phyloP scores from a whole-genome alignment of 768 basidiomycete genomes.

The Trametes sanguinea region DNA sequence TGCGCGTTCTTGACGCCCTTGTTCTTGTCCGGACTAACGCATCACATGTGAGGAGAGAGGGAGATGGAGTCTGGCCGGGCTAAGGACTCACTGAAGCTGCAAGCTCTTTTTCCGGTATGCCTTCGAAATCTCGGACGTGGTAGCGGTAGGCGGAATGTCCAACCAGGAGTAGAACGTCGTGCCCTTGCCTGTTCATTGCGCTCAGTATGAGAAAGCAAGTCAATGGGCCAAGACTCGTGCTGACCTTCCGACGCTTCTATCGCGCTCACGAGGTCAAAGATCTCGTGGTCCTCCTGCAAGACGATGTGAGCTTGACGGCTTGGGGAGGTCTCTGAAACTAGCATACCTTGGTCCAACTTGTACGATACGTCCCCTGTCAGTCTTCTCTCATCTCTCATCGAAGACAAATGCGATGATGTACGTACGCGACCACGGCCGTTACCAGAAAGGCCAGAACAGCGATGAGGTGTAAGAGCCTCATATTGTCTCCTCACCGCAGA shows the following conservation, averaged over 20 bases:
- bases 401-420: conserved; percentile 23
- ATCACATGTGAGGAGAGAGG: not conserved
- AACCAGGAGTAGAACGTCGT: conserved; percentile 97
- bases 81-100: conserved; percentile 73
- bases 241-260: conserved; percentile 79
- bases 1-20: conserved; percentile 78
- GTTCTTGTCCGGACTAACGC: conserved; percentile 90
- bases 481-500: conserved; percentile 26
- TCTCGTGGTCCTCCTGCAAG: conserved; percentile 87
- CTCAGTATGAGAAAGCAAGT: not conserved
- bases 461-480: conserved; percentile 53
- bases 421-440: conserved; percentile 61
- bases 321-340: not conserved
- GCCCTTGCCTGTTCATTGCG: conserved; percentile 60
- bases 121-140: conserved; percentile 75
- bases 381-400: not conserved
- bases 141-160: conserved; percentile 73
- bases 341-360: conserved; percentile 72
- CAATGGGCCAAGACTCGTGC: conserved; percentile 17
- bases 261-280: conserved; percentile 88
- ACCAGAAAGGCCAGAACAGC: conserved; percentile 53
- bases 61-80: not conserved
- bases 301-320: not conserved
- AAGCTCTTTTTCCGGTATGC: conserved; percentile 93
- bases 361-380: conserved; percentile 9